These are phyloP conservation scores for Ilyonectria robusta DNA, from an alignment of 2,329 filamentous ascomycete genomes.

Conservation along the genomic window DNA sequence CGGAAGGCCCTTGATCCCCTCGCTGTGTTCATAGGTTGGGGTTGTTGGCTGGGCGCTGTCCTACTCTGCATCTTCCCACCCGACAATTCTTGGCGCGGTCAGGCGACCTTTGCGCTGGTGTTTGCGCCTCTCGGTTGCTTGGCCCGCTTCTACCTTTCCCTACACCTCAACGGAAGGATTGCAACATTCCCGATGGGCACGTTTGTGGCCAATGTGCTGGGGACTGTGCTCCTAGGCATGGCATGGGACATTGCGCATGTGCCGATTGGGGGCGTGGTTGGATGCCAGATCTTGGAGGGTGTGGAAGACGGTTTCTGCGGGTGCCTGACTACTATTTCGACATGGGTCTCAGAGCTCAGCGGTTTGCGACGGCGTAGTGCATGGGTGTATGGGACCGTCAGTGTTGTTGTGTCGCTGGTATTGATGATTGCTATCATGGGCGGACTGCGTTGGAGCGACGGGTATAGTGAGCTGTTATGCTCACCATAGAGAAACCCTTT, in stretches of 20 bases:
- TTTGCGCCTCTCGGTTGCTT: conserved; percentile 88
- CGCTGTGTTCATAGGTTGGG: conserved; percentile 76
- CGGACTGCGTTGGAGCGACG: conserved; percentile 77
- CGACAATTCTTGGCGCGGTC: conserved; percentile 80
- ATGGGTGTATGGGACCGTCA: conserved; percentile 77
- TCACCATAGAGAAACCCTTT: conserved; percentile 12
- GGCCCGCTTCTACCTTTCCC: conserved; percentile 79
- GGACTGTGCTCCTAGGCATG: conserved; percentile 81
- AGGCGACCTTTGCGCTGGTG: conserved; percentile 81
- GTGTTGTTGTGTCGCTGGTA: conserved; percentile 71
- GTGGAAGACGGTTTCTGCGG: conserved; percentile 79
- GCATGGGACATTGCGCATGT: conserved; percentile 84
- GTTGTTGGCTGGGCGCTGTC: conserved; percentile 84
- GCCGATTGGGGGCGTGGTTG: conserved; percentile 67
- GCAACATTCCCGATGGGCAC: conserved; percentile 87
- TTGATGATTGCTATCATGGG: conserved; percentile 81
- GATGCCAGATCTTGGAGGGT: conserved; percentile 78
- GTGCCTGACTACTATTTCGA: conserved; percentile 76
- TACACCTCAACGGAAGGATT: conserved; percentile 77
- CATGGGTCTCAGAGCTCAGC: conserved; percentile 74
- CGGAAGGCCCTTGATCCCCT: conserved; percentile 75
- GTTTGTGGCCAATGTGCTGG: conserved; percentile 84
- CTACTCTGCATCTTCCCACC: conserved; percentile 81
- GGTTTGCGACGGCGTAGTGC: conserved; percentile 66
- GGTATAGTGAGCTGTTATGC: conserved; percentile 58